Conservation (phyloP, 352 stramenopile genomes). For the Phytophthora sansomeana region DNA sequence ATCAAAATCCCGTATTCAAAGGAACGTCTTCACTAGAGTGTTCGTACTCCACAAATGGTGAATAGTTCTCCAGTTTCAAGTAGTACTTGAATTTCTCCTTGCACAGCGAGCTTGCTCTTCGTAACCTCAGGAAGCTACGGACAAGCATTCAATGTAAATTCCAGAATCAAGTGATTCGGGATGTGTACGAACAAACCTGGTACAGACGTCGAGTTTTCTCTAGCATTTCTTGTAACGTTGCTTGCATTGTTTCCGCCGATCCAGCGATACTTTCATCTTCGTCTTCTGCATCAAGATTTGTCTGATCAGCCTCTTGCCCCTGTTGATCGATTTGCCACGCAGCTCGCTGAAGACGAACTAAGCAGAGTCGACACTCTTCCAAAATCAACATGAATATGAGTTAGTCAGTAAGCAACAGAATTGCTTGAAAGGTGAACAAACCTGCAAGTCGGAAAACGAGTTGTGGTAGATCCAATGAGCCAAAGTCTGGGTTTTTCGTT, state of each 20-base stretch:
- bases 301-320: background rate
- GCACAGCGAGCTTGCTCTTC: slow-evolving; percentile 35
- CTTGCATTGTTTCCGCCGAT: slow-evolving; percentile 17
- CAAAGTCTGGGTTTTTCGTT: slow-evolving; percentile 57
- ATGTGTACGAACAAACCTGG: slow-evolving; percentile 24
- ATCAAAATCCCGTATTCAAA: background rate
- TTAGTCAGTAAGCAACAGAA: background rate
- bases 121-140: slow-evolving; percentile 39
- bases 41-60: slow-evolving; percentile 35
- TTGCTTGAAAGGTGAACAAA: background rate
- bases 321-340: slow-evolving; percentile 34
- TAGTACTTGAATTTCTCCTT: slow-evolving; percentile 58
- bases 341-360: slow-evolving; percentile 42
- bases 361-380: slow-evolving; percentile 33
- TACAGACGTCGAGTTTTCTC: slow-evolving; percentile 45
- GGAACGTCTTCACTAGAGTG: background rate
- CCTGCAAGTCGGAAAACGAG: slow-evolving; percentile 54
- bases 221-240: slow-evolving; percentile 31
- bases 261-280: slow-evolving; percentile 2
- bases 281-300: background rate
- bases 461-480: slow-evolving; percentile 43
- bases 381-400: slow-evolving; percentile 3
- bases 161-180: background rate
- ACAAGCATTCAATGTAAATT: background rate
- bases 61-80: slow-evolving; percentile 57